Conservation (phyloP, 2,329 filamentous ascomycete species). For the Capronia americana region DNA sequence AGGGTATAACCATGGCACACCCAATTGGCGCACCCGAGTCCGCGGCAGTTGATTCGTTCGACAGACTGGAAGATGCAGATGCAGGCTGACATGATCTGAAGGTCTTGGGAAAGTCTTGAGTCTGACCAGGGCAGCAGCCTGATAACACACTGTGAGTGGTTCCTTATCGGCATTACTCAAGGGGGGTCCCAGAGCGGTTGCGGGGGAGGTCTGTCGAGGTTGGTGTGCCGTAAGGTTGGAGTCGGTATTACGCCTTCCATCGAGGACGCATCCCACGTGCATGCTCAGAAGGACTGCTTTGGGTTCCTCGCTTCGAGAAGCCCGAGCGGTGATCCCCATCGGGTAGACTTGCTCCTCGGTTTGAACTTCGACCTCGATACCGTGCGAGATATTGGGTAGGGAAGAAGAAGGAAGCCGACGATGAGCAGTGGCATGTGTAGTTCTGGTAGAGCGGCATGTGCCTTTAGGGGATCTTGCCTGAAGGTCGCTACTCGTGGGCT, state of each 20-base stretch:
- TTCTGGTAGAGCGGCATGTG: not conserved
- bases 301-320: constrained; percentile 19
- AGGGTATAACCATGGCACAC: not conserved
- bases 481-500: not conserved
- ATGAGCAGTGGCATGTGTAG: not conserved
- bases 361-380: not conserved
- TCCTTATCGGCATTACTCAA: not conserved
- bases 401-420: not conserved
- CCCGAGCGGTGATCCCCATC: constrained; percentile 12
- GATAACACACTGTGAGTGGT: not conserved
- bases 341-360: not conserved
- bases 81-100: constrained; percentile 30
- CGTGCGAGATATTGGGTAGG: not conserved
- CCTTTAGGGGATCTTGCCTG: not conserved
- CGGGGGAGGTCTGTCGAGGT: constrained; percentile 1
- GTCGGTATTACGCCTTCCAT: not conserved
- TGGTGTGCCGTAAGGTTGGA: not conserved
- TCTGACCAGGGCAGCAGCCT: not conserved
- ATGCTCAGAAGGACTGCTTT: not conserved
- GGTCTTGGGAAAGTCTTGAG: constrained; percentile 16
- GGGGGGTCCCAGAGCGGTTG: not conserved
- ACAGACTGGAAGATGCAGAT: constrained; percentile 16
- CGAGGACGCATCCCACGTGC: constrained; percentile 2
- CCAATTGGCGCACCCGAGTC: not conserved
- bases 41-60: not conserved